phyloP scores from a whole-genome alignment of 805 yeast species.

The Barnettozyma wickerhamii region DNA sequence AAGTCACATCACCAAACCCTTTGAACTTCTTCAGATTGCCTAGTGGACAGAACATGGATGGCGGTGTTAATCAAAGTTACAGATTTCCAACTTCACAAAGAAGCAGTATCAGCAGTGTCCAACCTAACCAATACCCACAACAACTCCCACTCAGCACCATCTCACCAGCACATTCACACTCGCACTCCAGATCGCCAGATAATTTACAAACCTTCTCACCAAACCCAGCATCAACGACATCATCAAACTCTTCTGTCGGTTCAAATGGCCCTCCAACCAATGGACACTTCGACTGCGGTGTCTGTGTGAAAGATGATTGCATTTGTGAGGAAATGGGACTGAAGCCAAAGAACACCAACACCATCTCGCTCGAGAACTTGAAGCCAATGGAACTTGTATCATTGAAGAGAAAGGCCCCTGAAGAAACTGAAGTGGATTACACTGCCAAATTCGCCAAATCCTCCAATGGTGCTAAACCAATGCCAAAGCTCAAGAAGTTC shows the following conservation, averaged over 20 bases:
- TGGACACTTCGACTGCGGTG: conserved; percentile 45
- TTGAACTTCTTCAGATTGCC: conserved; percentile 48
- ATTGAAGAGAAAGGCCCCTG: conserved; percentile 34
- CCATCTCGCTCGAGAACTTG: conserved; percentile 32
- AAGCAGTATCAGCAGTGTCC: conserved; percentile 3
- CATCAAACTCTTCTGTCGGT: conserved; percentile 19
- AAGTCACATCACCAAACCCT: conserved; percentile 24
- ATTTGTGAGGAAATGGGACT: conserved; percentile 47
- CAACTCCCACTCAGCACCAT: conserved; percentile 8
- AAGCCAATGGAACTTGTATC: conserved; percentile 68
- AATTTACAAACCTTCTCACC: conserved; percentile 11
- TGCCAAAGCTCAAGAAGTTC: conserved; percentile 22
- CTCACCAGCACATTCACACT: conserved; percentile 41
- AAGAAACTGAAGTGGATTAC: conserved; percentile 48
- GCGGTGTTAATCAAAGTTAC: conserved; percentile 7
- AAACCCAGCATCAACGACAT: conserved; percentile 16
- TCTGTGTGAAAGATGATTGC: conserved; percentile 67
- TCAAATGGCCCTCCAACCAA: conserved; percentile 14
- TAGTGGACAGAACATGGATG: conserved; percentile 6
- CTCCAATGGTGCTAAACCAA: conserved; percentile 22
- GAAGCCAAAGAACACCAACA: conserved; percentile 17
- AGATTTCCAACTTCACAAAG: conserved; percentile 8
- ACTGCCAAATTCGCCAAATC: conserved; percentile 43
- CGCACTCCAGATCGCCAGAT: conserved; percentile 43
- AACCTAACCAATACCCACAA: conserved; percentile 9